phyloP scores from a whole-genome alignment of 2,329 filamentous ascomycete genomes.

The Monilinia vaccinii-corymbosi region DNA sequence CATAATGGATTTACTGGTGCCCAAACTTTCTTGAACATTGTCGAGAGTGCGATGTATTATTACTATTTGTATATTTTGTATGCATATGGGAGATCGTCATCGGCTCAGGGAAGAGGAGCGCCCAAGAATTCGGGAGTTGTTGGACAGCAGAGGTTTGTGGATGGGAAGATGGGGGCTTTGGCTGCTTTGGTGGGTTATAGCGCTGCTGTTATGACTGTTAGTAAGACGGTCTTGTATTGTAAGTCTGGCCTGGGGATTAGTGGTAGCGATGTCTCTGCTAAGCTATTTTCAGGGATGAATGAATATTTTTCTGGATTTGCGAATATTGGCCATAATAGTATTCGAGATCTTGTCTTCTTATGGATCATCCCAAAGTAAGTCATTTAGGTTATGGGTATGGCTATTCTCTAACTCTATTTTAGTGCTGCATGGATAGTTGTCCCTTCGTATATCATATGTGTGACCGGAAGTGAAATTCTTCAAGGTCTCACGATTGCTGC shows the following conservation, averaged over 20 bases:
- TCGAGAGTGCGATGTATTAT: constrained; percentile 50
- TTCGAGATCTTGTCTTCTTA: constrained; percentile 41
- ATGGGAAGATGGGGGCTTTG: constrained; percentile 41
- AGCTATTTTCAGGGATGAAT: constrained; percentile 40
- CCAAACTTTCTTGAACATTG: constrained; percentile 48
- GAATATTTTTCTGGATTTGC: constrained; percentile 52
- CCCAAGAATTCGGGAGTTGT: constrained; percentile 34
- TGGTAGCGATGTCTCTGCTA: background rate
- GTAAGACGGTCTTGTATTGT: constrained; percentile 62
- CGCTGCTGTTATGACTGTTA: constrained; percentile 53
- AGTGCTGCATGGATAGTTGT: constrained; percentile 58
- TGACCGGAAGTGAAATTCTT: constrained; percentile 53
- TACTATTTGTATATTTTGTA: constrained; percentile 50
- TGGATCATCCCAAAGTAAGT: constrained; percentile 62
- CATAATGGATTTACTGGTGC: constrained; percentile 56
- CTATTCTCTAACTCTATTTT: background rate
- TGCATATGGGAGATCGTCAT: constrained; percentile 30
- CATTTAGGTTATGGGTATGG: background rate
- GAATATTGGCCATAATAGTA: constrained; percentile 53
- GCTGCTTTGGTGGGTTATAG: constrained; percentile 51
- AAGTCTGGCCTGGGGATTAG: constrained; percentile 25
- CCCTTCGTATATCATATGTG: constrained; percentile 51
- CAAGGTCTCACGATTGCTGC: constrained; percentile 43
- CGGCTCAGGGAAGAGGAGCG: constrained; percentile 23
- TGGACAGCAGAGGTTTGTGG: constrained; percentile 40